Conservation (phyloP, 768 basidiomycete species). For the Leccinum sublutescens region DNA sequence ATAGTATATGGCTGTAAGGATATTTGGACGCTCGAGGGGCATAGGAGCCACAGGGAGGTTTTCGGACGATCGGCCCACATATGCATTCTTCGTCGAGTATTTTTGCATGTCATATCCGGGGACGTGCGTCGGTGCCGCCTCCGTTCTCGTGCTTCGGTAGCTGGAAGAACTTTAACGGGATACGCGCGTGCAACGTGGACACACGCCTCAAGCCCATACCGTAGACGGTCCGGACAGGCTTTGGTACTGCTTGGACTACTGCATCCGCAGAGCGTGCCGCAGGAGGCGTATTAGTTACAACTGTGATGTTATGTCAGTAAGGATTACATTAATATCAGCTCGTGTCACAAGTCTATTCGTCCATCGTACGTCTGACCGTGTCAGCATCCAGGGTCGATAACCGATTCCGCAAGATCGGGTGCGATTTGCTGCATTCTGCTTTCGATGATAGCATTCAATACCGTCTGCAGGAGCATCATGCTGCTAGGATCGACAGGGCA, state of each 20-base stretch:
- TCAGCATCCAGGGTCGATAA: conserved; percentile 15
- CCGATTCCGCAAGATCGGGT: conserved; percentile 10
- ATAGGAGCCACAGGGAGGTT: neutral
- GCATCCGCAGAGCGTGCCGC: conserved; percentile 17
- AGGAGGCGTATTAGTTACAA: conserved; percentile 20
- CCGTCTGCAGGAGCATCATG: conserved; percentile 22
- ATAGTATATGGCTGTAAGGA: conserved; percentile 1
- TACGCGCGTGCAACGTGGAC: conserved; percentile 8
- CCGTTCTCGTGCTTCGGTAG: conserved; percentile 9
- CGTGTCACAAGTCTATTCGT: conserved; percentile 7
- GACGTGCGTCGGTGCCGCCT: conserved; percentile 8
- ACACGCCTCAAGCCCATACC: conserved; percentile 9
- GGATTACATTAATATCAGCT: conserved; percentile 28
- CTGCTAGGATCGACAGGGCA: conserved; percentile 7
- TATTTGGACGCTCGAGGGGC: conserved; percentile 5
- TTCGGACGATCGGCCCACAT: conserved; percentile 11
- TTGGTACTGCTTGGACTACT: conserved; percentile 24
- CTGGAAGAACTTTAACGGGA: neutral
- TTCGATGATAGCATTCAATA: conserved; percentile 38
- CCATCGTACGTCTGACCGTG: conserved; percentile 5
- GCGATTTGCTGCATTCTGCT: conserved; percentile 33
- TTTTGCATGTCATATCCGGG: conserved; percentile 22
- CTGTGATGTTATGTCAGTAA: conserved; percentile 30
- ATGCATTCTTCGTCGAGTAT: conserved; percentile 21
- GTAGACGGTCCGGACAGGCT: conserved; percentile 7